Base-by-base conservation (phyloP, 352 stramenopile species). In the Labyrinthula sp. region DNA sequence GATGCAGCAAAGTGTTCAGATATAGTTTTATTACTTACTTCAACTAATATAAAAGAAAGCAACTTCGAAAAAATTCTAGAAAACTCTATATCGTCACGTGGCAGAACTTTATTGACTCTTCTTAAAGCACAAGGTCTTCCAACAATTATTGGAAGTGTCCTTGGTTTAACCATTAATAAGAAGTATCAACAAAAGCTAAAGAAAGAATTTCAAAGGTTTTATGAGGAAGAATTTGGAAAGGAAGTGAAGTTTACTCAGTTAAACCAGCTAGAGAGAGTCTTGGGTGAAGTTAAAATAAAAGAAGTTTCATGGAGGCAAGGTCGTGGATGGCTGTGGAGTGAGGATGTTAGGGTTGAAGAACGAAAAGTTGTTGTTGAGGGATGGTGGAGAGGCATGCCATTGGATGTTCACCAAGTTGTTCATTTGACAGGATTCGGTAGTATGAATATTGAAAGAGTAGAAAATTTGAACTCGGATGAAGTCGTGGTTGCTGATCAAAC, bases 371-470 rank as follows among this genome's bases (percentile, higher is more conserved):
- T 10, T 4, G 56, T 97, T 8, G 84, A 75, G 38, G 89, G 89
- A 41, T 97, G 93, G 65, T 60, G 97, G 43, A 79, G 86, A 9
- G 89, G 82, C 28, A 77, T 75, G 47, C 82, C 85, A 1, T 66
- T 95, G 45, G 78, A 78, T 45, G 77, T 89, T 24, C 90, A 95
- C 61, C 71, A 90, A 41, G 67, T 95, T 8, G 66, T 95, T 24
- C 89, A 99, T 62, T 71, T 99, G 27, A 82, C 82, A 10, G 81
- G 91, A 56, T 66, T 94, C 12, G 89, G 89, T 3, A 93, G 83
- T 24, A 93, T 84, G 62, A 68, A 79, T 52, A 60, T 89, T 48
- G 73, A 59, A 38, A 30, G 26, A 56, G 31, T 26, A 34, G 28
- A 50, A 2, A 7, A 8, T 4, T 46, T 5, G 14, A 27, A 64